Base-by-base conservation (phyloP, 2,329 filamentous ascomycete genomes). In the Penicillium griseofulvum region DNA sequence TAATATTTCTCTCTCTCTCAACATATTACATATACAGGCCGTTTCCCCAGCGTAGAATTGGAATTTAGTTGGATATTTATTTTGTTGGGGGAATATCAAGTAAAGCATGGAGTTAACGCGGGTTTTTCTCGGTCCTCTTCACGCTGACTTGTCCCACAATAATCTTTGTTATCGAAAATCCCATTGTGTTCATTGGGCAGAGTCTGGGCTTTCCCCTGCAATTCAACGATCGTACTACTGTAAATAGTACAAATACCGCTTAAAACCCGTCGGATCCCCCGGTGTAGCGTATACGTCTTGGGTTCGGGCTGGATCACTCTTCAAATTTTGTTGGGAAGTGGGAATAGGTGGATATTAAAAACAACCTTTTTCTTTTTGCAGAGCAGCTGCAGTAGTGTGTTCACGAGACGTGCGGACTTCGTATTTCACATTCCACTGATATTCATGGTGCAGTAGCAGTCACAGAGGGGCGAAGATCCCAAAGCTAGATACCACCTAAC, bases 321-420 rank as follows among this genome's bases (percentile, higher is more conserved):
- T 47, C n/a, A n/a, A n/a, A n/a, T n/a, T 53, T 39, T 53, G 51
- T 53, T 53, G 51, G 51, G 51, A 53, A 49, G 49, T 51, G 49
- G 60, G 60, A 58, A 62, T 57, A 47, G 44, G 60, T 63, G 60
- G 61, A 57, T 49, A 44, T 46, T 14, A 36, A 33, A 24, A 33
- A 24, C 46, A 34, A 47, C 19, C 11, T 26, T 17, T 37, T 52
- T 43, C 22, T 16, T 31, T 22, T 44, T 33, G 11, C 14, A 26
- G 6, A 47, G 38, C 17, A 51, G 39, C 28, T 29, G 36, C 24
- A 39, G 26, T 26, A 39, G 26, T 26, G 12, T 26, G 33, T 26
- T 39, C 12, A 34, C 31, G 14, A 16, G 31, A 14, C 16, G 12
- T 4, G n/a, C n/a, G n/a, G n/a, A 29, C 33, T 49, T 36, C 22